Evolutionary conservation across 1,284 basidiomycete genomes (phyloP), one percentile per base, ranked within the genome.

Genomic region (Trichosporon coremiiforme): DNA sequence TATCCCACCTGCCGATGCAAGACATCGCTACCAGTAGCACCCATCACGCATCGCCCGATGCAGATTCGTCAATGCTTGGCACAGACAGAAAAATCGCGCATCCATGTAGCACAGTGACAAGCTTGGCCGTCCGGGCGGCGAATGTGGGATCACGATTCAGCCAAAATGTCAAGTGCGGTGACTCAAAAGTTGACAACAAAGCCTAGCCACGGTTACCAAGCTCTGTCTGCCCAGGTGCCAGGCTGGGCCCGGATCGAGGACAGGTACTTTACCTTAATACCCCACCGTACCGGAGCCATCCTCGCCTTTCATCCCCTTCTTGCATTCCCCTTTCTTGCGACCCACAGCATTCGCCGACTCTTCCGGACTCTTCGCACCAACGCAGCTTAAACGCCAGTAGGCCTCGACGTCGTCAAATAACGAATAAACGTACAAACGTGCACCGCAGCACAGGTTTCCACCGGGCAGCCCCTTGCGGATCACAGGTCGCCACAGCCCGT

Each of bases 101-200:
- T 53, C 20, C 47, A 53, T 15, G 9, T 20, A 5, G 8, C 47
- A 15, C 47, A 53, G 47, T 8, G 47, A 53, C n/a, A 53, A 7
- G 1, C 47, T 22, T 53, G 47, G 20, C 47, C 9, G 20, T 53
- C 47, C 20, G n/a, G 47, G 47, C 47, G 47, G 47, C 47, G 47
- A 53, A 53, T 53, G 47, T 20, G 47, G 47, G 9, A 9, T 53
- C 47, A 53, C 20, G 47, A 53, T 38, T 10, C 47, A 53, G n/a
- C n/a, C 8, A 20, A 53, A 22, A 22, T 9, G n/a, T 4, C 47
- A 8, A 22, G 20, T 53, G 47, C 47, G 47, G 47, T 53, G 47
- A 53, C 47, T 53, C 41, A 53, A 53, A 53, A 53, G 20, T 53
- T 53, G 47, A 53, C 47, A 53, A 53, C 47, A 53, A 53, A 53